Conservation (phyloP, 805 yeast species). For the Ogataea trehaloabstinens region DNA sequence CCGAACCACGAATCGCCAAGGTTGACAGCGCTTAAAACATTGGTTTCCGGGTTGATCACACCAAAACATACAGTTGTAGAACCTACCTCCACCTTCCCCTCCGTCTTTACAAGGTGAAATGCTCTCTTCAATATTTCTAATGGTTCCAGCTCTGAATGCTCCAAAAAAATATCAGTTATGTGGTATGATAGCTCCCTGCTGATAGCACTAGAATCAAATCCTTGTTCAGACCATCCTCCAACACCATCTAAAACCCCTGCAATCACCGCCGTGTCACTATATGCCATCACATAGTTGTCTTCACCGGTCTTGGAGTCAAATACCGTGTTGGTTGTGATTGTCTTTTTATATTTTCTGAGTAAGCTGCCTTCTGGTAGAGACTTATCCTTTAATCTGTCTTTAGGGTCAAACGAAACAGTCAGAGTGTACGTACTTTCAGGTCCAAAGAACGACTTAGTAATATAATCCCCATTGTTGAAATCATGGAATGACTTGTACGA, state of each 20-base stretch:
- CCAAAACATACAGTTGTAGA: slow-evolving; percentile 94
- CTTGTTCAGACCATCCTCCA: slow-evolving; percentile 95
- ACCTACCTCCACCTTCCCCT: slow-evolving; percentile 75
- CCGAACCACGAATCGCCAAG: slow-evolving; percentile 96
- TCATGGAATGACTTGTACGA: slow-evolving; percentile 24
- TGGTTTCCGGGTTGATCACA: slow-evolving; percentile 52
- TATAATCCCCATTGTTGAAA: slow-evolving; percentile 29
- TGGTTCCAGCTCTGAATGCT: slow-evolving; percentile 34
- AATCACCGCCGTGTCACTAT: slow-evolving; percentile 43
- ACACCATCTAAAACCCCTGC: slow-evolving; percentile 96
- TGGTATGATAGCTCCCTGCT: slow-evolving; percentile 72
- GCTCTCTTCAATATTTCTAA: slow-evolving; percentile 52
- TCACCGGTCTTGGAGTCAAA: slow-evolving; percentile 68
- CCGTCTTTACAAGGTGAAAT: slow-evolving; percentile 49
- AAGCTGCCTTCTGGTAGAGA: slow-evolving; percentile 26
- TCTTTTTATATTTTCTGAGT: slow-evolving; percentile 24
- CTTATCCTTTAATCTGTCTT: slow-evolving; percentile 53
- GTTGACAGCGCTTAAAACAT: slow-evolving; percentile 63
- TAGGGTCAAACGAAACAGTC: slow-evolving; percentile 74
- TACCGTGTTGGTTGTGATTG: slow-evolving; percentile 21
- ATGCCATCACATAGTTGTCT: slow-evolving; percentile 63
- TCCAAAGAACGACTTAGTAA: slow-evolving; percentile 24
- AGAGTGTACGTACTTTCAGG: slow-evolving; percentile 44
- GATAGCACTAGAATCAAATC: slow-evolving; percentile 85
- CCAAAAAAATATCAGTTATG: slow-evolving; percentile 40